A percentile compares a stretch with the other conserved stretches of the same genome.
Evolutionary conservation across 805 yeast genomes (phyloP).

Genomic region (Teunomyces lycoperdinae): DNA sequence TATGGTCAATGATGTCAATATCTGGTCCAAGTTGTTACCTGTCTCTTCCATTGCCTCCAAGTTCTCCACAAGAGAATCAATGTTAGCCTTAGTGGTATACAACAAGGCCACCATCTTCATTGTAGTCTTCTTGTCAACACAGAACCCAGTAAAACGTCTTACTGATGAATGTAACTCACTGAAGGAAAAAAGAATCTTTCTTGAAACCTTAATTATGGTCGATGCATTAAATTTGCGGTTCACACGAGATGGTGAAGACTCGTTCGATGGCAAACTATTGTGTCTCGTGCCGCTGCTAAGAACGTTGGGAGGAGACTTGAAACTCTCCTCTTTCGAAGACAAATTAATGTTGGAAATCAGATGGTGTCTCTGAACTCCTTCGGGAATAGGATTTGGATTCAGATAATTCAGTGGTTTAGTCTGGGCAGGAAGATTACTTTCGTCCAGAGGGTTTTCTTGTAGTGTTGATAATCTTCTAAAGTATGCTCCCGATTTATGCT

Average conservation of each 20-base stretch:
- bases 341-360: conserved; percentile 4
- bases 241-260: conserved; percentile 10
- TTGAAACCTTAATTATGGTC: conserved; percentile 44
- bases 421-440: conserved; percentile 4
- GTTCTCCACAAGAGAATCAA: conserved; percentile 55
- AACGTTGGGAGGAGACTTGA: conserved; percentile 2
- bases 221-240: conserved; percentile 9
- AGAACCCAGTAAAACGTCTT: conserved; percentile 55
- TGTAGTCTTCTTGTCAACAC: conserved; percentile 53
- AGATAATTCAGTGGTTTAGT: neutral
- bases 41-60: conserved; percentile 50
- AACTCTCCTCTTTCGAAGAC: neutral
- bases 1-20: conserved; percentile 28
- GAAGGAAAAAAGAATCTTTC: conserved; percentile 60
- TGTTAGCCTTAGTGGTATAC: conserved; percentile 51
- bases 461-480: conserved; percentile 63
- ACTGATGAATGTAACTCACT: conserved; percentile 64
- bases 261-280: conserved; percentile 8
- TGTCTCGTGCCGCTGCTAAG: conserved; percentile 1
- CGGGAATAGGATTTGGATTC: neutral
- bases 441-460: conserved; percentile 47
- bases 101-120: conserved; percentile 51
- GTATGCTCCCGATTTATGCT: conserved; percentile 58
- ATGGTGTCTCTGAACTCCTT: conserved; percentile 5
- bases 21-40: conserved; percentile 27